Evolutionary conservation across 1,284 basidiomycete species (phyloP).

Genomic region (Inonotus obliquus): DNA sequence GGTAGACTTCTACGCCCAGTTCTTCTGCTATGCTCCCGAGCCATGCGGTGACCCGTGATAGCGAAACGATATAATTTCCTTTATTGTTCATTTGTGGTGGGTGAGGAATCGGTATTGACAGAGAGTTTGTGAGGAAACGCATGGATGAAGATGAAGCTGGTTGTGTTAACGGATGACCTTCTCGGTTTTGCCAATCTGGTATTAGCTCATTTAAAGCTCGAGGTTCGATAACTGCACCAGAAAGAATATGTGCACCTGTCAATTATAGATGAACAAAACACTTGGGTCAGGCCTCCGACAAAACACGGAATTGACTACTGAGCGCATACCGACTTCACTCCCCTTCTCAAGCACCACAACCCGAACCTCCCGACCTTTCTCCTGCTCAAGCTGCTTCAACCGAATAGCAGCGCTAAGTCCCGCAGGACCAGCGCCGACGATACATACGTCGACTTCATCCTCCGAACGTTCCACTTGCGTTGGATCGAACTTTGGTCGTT

Average conservation of each 20-base stretch:
- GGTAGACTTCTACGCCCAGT: constrained; percentile 94
- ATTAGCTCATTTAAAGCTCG: constrained; percentile 89
- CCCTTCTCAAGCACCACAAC: constrained; percentile 97
- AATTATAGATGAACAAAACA: not conserved
- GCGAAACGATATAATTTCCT: constrained; percentile 91
- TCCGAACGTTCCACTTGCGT: constrained; percentile 64
- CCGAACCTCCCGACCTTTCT: constrained; percentile 76
- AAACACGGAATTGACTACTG: not conserved
- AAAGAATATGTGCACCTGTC: constrained; percentile 90
- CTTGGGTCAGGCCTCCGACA: not conserved
- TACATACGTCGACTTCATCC: constrained; percentile 94
- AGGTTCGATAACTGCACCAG: constrained; percentile 94
- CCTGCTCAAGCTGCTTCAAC: constrained; percentile 88
- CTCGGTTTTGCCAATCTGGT: constrained; percentile 72
- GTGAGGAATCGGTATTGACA: constrained; percentile 85
- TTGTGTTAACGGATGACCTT: constrained; percentile 68
- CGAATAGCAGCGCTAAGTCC: constrained; percentile 96
- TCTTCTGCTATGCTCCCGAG: constrained; percentile 86
- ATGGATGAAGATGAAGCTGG: constrained; percentile 80
- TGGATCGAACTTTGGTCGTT: constrained; percentile 43
- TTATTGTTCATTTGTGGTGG: constrained; percentile 97
- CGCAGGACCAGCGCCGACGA: constrained; percentile 94
- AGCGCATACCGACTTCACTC: constrained; percentile 75
- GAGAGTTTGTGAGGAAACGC: constrained; percentile 78
- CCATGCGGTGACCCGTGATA: constrained; percentile 90